phyloP scores from a whole-genome alignment of 306 rosid genomes.

The Medicago arabica region DNA sequence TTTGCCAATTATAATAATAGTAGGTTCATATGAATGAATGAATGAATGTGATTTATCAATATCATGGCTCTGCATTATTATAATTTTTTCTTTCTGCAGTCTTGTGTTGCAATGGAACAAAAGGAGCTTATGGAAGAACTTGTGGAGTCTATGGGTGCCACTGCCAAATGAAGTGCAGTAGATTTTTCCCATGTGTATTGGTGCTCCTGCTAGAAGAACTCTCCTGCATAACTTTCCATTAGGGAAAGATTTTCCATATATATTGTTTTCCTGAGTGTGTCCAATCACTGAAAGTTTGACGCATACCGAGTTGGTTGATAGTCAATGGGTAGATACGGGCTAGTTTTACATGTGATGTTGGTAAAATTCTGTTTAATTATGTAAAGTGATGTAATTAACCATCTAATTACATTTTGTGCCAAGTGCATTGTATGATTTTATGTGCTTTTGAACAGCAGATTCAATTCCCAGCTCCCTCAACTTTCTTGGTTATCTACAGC shows the following conservation, averaged over 20 bases:
- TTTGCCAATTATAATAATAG: too few relatives aligned
- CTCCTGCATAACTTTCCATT: conserved; percentile 31
- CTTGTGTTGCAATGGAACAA: conserved; percentile 80
- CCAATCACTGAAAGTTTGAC: conserved; percentile 10
- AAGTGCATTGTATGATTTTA: conserved; percentile 2
- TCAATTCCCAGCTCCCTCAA: not conserved
- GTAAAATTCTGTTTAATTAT: conserved; percentile 28
- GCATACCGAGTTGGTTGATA: conserved; percentile 37
- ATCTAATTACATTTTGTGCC: conserved; percentile 25
- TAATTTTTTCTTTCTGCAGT: conserved; percentile 52
- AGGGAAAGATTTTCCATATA: conserved; percentile 33
- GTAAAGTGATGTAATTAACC: conserved; percentile 37
- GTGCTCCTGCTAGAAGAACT: conserved; percentile 63
- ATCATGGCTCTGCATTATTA: conserved; percentile 9
- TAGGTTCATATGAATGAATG: conserved; percentile 1
- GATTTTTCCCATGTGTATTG: conserved; percentile 37
- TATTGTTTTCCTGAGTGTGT: conserved; percentile 28
- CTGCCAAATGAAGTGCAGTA: conserved; percentile 54
- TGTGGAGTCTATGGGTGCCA: conserved; percentile 69
- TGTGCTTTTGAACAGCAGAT: conserved; percentile 1
- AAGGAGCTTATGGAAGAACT: conserved; percentile 95
- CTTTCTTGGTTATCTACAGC: not conserved
- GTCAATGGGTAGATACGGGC: conserved; percentile 22
- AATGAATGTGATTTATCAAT: conserved; percentile 13
- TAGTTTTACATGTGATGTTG: conserved; percentile 30